Conservation (phyloP, 306 rosid species). For the Vigna radiata region DNA sequence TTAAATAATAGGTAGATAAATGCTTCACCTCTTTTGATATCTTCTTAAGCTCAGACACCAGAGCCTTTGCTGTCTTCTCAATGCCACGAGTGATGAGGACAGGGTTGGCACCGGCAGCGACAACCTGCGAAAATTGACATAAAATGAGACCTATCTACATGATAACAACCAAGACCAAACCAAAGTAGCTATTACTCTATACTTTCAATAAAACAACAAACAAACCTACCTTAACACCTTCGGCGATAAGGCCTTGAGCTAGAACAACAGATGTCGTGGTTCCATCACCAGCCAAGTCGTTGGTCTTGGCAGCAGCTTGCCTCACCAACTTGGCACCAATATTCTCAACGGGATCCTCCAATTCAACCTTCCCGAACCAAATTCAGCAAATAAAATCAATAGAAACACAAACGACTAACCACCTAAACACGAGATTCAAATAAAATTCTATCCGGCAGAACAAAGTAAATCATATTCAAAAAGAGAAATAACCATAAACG, state of each 20-base stretch:
- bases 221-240: conserved; percentile 96
- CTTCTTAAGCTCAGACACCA: conserved; percentile 77
- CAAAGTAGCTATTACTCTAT: not conserved
- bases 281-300: conserved; percentile 99
- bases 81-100: conserved; percentile 97
- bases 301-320: conserved; percentile 99
- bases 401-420: not conserved
- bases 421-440: not conserved
- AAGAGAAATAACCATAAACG: not conserved
- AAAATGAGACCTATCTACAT: not conserved
- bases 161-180: not conserved
- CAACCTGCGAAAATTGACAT: conserved; percentile 62
- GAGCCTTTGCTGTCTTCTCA: conserved; percentile 87
- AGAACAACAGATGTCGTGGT: conserved; percentile 98
- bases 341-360: conserved; percentile 99
- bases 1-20: not conserved
- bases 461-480: not conserved
- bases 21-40: conserved; percentile 86
- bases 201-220: not conserved
- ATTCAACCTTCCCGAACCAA: conserved; percentile 70
- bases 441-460: not conserved
- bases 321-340: conserved; percentile 99
- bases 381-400: not conserved
- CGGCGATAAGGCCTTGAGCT: conserved; percentile 98
- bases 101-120: conserved; percentile 99